Evolutionary conservation across 768 basidiomycete genomes (phyloP).

Genomic region (Mycena floridula): DNA sequence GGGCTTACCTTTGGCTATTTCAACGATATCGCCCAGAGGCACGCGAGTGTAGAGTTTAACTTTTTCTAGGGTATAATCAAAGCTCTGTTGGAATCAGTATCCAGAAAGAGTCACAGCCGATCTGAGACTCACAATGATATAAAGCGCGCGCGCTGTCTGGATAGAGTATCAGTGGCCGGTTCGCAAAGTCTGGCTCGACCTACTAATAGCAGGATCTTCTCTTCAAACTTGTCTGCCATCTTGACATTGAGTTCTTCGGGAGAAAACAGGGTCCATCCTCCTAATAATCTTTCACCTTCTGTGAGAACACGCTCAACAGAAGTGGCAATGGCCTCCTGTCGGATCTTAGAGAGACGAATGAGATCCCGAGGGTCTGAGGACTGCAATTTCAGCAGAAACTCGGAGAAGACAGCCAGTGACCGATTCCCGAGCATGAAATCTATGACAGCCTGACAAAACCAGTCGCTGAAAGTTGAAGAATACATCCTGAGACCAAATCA

Average conservation of each 20-base stretch:
- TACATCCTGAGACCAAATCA: slow-evolving; percentile 54
- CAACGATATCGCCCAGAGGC: slow-evolving; percentile 73
- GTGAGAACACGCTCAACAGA: slow-evolving; percentile 70
- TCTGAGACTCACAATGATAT: slow-evolving; percentile 67
- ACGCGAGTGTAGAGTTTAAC: slow-evolving; percentile 87
- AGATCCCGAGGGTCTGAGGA: slow-evolving; percentile 91
- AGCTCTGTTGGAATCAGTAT: slow-evolving; percentile 65
- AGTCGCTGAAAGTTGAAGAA: slow-evolving; percentile 87
- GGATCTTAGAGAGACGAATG: slow-evolving; percentile 80
- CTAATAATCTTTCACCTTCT: slow-evolving; percentile 71
- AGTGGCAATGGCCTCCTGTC: slow-evolving; percentile 89
- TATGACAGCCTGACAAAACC: slow-evolving; percentile 96
- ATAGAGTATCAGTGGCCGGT: neutral
- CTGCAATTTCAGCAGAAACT: slow-evolving; percentile 83
- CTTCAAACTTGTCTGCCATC: slow-evolving; percentile 80
- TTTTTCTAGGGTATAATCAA: slow-evolving; percentile 90
- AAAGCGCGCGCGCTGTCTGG: slow-evolving; percentile 48
- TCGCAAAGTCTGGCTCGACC: slow-evolving; percentile 19
- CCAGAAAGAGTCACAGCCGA: neutral
- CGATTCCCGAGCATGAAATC: slow-evolving; percentile 89
- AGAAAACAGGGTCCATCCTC: slow-evolving; percentile 90
- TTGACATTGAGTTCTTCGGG: slow-evolving; percentile 72
- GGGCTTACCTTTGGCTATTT: slow-evolving; percentile 67
- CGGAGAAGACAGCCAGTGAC: slow-evolving; percentile 82
- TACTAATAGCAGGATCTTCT: slow-evolving; percentile 88